A percentile compares a stretch with the other conserved stretches of the same genome.
These are phyloP conservation scores for Colletotrichum karsti DNA, from an alignment of 2,329 filamentous ascomycete genomes.

Conservation along the genomic window DNA sequence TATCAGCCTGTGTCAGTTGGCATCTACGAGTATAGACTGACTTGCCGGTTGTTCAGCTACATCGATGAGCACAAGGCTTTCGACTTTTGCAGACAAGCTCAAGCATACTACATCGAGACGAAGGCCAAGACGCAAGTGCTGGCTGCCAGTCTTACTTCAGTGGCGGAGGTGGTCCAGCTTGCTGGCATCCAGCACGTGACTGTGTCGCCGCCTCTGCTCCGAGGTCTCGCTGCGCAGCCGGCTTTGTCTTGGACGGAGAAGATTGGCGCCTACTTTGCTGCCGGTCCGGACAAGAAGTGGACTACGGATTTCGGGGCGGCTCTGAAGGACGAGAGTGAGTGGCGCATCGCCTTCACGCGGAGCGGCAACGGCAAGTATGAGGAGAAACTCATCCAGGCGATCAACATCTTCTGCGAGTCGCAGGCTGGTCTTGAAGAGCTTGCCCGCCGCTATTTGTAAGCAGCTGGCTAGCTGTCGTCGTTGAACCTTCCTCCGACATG, in stretches of 20 bases:
- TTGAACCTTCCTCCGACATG: neutral
- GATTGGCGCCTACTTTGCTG: conserved; percentile 38
- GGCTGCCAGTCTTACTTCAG: conserved; percentile 64
- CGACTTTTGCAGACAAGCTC: conserved; percentile 57
- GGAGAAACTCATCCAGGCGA: conserved; percentile 60
- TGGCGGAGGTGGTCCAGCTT: conserved; percentile 65
- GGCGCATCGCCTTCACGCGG: conserved; percentile 59
- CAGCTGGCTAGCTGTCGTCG: too few relatives aligned
- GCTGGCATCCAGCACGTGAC: conserved; percentile 68
- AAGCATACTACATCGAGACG: conserved; percentile 58
- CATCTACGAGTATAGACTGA: neutral
- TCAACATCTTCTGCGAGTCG: conserved; percentile 66
- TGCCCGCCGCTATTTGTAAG: conserved; percentile 9
- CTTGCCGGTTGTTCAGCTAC: conserved; percentile 45
- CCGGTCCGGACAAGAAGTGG: conserved; percentile 37
- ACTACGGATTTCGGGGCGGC: conserved; percentile 25
- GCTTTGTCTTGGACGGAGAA: conserved; percentile 40
- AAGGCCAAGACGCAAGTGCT: conserved; percentile 58
- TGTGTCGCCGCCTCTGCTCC: conserved; percentile 61
- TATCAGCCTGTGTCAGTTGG: neutral
- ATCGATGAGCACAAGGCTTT: conserved; percentile 58
- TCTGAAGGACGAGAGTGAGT: conserved; percentile 52
- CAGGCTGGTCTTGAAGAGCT: conserved; percentile 59
- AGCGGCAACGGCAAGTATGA: conserved; percentile 55
- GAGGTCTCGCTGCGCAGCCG: conserved; percentile 50